Conservation (phyloP, 345 rosid species). For the Nephelium lappaceum region DNA sequence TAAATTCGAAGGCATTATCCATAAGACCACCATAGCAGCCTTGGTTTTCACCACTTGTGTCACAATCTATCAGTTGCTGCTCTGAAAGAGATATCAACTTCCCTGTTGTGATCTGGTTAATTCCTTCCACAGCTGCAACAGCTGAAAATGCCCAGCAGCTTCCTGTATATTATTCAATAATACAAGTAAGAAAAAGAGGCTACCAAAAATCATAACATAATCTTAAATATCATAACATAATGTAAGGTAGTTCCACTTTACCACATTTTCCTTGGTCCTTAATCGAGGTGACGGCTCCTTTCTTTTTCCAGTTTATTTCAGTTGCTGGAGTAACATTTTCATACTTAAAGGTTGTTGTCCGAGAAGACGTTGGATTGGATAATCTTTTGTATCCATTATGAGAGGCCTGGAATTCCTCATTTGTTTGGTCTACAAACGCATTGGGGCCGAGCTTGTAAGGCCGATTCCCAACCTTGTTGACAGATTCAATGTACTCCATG, state of each 20-base stretch:
- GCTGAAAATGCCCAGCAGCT: slow-evolving; percentile 31
- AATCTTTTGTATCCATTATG: not conserved
- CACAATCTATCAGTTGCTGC: slow-evolving; percentile 41
- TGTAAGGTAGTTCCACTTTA: not conserved
- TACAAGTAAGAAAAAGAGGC: no score
- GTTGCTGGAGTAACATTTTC: slow-evolving; percentile 17
- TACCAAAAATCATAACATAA: not conserved
- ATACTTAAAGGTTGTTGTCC: slow-evolving; percentile 6
- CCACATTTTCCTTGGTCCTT: slow-evolving; percentile 42
- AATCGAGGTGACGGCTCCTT: slow-evolving; percentile 35
- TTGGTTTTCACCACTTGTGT: slow-evolving; percentile 19
- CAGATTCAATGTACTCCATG: slow-evolving; percentile 33
- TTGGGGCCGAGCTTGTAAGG: slow-evolving; percentile 38
- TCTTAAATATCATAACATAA: no score
- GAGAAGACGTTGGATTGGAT: no score
- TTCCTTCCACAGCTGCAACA: slow-evolving; percentile 23
- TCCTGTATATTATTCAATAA: not conserved
- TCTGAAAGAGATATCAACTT: slow-evolving; percentile 27
- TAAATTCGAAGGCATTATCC: slow-evolving; percentile 39
- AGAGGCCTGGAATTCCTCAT: slow-evolving; percentile 11
- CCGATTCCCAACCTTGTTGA: slow-evolving; percentile 24
- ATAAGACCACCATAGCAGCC: slow-evolving; percentile 38
- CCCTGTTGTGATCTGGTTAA: slow-evolving; percentile 4
- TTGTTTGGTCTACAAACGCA: slow-evolving; percentile 40
- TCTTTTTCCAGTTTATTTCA: slow-evolving; percentile 29